These are phyloP conservation scores for Trypanosoma caninum DNA, from an alignment of 208 protist genomes.

Conservation along the genomic window DNA sequence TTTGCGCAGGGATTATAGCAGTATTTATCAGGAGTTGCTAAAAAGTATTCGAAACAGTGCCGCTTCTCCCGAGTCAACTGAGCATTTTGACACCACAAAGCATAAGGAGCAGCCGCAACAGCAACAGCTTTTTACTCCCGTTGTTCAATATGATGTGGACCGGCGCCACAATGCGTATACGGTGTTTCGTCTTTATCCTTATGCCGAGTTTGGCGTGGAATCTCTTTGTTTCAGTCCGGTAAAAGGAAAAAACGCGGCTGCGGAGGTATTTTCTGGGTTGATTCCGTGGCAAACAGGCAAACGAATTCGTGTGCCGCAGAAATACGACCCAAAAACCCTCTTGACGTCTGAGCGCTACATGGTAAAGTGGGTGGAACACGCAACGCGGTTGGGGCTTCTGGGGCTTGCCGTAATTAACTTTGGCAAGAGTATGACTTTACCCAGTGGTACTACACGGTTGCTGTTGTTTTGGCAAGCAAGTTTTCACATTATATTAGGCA, in stretches of 20 bases:
- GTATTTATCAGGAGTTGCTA: conserved; percentile 65
- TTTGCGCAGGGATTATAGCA: conserved; percentile 67
- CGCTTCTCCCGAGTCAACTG: neutral
- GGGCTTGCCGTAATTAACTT: conserved; percentile 74
- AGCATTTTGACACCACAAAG: neutral
- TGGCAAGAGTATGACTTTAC: conserved; percentile 64
- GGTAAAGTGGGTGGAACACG: conserved; percentile 80
- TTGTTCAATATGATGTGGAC: conserved; percentile 78
- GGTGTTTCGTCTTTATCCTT: conserved; percentile 78
- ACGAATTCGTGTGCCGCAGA: conserved; percentile 85
- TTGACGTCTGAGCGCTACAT: conserved; percentile 89
- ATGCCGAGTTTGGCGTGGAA: conserved; percentile 73
- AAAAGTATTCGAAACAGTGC: conserved; percentile 23
- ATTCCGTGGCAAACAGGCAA: conserved; percentile 90
- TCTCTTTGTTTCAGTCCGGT: conserved; percentile 56
- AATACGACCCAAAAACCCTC: conserved; percentile 90
- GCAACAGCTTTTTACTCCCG: conserved; percentile 21
- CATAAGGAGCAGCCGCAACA: neutral
- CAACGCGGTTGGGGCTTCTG: conserved; percentile 67
- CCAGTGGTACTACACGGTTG: conserved; percentile 33
- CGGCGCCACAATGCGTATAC: conserved; percentile 77
- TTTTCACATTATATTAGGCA: conserved; percentile 69
- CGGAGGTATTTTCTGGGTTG: conserved; percentile 62
- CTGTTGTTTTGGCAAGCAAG: conserved; percentile 57
- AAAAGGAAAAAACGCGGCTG: conserved; percentile 47